These are phyloP conservation scores for Epichloe typhina DNA, from an alignment of 2,329 filamentous ascomycete genomes.

Conservation along the genomic window DNA sequence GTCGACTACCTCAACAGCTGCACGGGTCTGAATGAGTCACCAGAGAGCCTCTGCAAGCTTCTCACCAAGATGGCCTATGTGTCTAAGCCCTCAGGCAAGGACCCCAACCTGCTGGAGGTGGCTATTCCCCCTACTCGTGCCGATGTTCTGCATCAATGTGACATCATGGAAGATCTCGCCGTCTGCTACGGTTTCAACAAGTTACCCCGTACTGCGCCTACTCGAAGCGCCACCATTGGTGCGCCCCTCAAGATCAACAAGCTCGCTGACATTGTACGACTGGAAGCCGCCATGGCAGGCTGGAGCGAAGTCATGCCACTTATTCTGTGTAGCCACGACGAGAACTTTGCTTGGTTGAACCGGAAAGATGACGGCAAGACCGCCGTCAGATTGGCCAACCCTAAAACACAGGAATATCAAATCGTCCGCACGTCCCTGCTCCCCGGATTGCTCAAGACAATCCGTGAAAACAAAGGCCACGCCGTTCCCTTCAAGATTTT, in stretches of 20 bases:
- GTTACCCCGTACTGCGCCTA: slow-evolving; percentile 75
- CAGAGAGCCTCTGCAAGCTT: slow-evolving; percentile 63
- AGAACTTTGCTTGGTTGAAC: slow-evolving; percentile 95
- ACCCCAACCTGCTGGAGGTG: slow-evolving; percentile 63
- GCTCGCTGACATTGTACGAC: slow-evolving; percentile 77
- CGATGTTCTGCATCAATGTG: slow-evolving; percentile 89
- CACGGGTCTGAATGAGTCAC: slow-evolving; percentile 66
- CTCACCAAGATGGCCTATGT: slow-evolving; percentile 80
- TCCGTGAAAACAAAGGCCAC: slow-evolving; percentile 86
- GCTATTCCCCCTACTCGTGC: slow-evolving; percentile 84
- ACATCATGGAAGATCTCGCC: slow-evolving; percentile 97
- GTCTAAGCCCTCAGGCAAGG: slow-evolving; percentile 60
- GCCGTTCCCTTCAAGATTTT: slow-evolving; percentile 83
- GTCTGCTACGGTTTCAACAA: slow-evolving; percentile 98
- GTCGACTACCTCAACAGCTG: slow-evolving; percentile 90
- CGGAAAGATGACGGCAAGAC: slow-evolving; percentile 74
- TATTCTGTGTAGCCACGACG: slow-evolving; percentile 92
- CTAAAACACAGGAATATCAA: slow-evolving; percentile 88
- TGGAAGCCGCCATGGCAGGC: slow-evolving; percentile 83
- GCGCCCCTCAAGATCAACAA: slow-evolving; percentile 93
- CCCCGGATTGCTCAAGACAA: slow-evolving; percentile 82
- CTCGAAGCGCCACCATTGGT: slow-evolving; percentile 74
- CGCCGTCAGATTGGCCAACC: slow-evolving; percentile 76
- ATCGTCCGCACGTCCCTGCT: slow-evolving; percentile 78
- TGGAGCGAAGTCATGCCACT: slow-evolving; percentile 95